phyloP scores from a whole-genome alignment of 106 monocot species.

The Apostasia shenzhenica region DNA sequence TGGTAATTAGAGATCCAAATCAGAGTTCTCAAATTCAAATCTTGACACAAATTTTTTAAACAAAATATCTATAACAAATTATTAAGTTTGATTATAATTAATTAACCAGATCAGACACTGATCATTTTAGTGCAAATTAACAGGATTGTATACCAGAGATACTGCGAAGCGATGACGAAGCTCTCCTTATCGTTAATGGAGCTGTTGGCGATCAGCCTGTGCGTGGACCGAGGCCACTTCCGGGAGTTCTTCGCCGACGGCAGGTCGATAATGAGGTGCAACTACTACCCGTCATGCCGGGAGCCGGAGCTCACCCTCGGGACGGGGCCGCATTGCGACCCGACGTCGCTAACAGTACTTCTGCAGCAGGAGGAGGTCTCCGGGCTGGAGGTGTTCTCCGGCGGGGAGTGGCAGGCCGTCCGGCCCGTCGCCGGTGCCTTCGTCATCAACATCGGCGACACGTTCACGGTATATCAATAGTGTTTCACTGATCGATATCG shows the following conservation, averaged over 20 bases:
- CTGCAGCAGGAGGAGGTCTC: conserved; percentile 34
- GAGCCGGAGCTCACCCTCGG: conserved; percentile 49
- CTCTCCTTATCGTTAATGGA: conserved; percentile 48
- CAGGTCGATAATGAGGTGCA: conserved; percentile 40
- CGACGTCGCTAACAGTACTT: conserved; percentile 31
- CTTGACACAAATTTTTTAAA: no score
- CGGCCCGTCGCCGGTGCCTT: conserved; percentile 21
- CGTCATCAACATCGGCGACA: conserved; percentile 56
- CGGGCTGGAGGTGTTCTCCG: conserved; percentile 38
- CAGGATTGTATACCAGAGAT: conserved; percentile 47
- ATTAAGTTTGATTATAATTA: no score
- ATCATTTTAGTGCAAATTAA: neutral
- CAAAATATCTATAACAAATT: no score
- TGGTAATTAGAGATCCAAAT: no score
- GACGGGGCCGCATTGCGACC: conserved; percentile 48
- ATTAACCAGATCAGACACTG: no score
- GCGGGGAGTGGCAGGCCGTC: conserved; percentile 20
- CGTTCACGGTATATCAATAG: conserved; percentile 32
- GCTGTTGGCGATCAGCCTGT: conserved; percentile 50
- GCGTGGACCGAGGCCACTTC: conserved; percentile 30
- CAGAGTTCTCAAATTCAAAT: no score
- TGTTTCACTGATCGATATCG: no score
- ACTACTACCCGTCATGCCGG: conserved; percentile 50
- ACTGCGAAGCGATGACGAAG: conserved; percentile 45
- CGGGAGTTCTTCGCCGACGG: conserved; percentile 49